Percentiles rank a stretch among this genome's conserved stretches.
phyloP scores from a whole-genome alignment of 2,329 filamentous ascomycete species.

The Capronia coronata region DNA sequence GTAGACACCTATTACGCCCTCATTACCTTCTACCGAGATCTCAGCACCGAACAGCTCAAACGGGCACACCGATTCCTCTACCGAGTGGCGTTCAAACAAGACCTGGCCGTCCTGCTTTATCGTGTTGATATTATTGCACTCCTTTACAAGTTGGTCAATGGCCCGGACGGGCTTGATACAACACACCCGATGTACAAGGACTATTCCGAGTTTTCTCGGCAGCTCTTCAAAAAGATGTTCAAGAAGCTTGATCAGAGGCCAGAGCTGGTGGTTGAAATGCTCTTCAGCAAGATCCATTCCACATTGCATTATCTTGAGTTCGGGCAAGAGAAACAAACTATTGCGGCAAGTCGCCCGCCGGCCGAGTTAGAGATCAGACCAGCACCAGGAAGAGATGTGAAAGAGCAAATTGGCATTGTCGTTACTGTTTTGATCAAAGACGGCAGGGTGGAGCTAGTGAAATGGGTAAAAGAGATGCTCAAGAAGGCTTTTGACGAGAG shows the following conservation, averaged over 20 bases:
- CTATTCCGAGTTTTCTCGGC: conserved; percentile 83
- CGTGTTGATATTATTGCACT: conserved; percentile 84
- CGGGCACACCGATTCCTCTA: conserved; percentile 91
- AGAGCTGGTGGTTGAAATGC: conserved; percentile 78
- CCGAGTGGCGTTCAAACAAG: conserved; percentile 88
- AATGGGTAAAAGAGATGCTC: conserved; percentile 73
- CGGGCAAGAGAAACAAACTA: conserved; percentile 74
- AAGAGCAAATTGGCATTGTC: conserved; percentile 70
- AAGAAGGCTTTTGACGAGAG: conserved; percentile 64
- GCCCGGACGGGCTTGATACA: conserved; percentile 67
- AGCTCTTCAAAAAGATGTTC: conserved; percentile 72
- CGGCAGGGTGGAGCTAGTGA: conserved; percentile 66
- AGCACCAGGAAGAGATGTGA: conserved; percentile 54
- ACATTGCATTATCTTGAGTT: conserved; percentile 86
- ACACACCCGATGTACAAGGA: conserved; percentile 66
- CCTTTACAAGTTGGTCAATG: conserved; percentile 87
- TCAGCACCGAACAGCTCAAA: conserved; percentile 75
- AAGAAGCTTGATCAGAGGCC: conserved; percentile 81
- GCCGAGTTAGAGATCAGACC: conserved; percentile 78
- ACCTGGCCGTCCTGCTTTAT: conserved; percentile 81
- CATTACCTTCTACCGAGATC: conserved; percentile 70
- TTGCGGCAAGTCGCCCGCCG: conserved; percentile 60
- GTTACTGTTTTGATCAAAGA: conserved; percentile 75
- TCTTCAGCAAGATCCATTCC: conserved; percentile 84
- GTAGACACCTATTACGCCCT: conserved; percentile 85